phyloP scores from a whole-genome alignment of 225 moss, liverwort and hornwort genomes.

The Pleurozium schreberi region DNA sequence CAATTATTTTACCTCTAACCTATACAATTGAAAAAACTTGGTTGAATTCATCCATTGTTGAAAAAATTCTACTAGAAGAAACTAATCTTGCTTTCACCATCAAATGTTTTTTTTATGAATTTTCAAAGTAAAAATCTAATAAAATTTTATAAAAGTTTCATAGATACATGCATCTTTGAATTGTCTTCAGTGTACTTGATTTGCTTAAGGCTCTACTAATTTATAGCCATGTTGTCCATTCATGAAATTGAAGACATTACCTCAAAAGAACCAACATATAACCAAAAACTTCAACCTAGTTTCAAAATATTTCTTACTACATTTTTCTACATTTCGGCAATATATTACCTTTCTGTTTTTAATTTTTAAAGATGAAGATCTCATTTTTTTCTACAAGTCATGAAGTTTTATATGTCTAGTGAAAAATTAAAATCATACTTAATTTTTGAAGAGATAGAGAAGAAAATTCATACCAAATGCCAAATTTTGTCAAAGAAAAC shows the following conservation, averaged over 20 bases:
- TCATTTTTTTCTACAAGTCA: background rate
- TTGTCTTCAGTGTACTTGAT: background rate
- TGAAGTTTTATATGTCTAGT: background rate
- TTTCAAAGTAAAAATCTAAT: background rate
- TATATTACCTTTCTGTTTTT: background rate
- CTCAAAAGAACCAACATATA: fast-evolving
- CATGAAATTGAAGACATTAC: background rate
- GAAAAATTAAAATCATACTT: background rate
- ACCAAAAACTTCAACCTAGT: background rate
- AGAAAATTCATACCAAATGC: background rate
- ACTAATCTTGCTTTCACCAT: background rate
- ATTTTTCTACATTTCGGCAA: background rate
- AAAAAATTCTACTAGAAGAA: background rate
- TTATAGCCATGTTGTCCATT: background rate
- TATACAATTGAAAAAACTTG: background rate
- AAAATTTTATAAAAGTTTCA: background rate
- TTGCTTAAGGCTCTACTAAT: background rate
- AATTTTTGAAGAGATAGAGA: background rate
- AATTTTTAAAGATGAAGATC: background rate
- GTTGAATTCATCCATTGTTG: background rate
- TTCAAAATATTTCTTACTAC: background rate
- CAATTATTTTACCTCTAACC: background rate
- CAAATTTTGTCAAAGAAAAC: background rate
- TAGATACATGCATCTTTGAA: background rate
- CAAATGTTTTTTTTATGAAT: background rate